These are phyloP conservation scores for Entoloma clypeatum DNA, from an alignment of 1,284 basidiomycete species.

Conservation along the genomic window DNA sequence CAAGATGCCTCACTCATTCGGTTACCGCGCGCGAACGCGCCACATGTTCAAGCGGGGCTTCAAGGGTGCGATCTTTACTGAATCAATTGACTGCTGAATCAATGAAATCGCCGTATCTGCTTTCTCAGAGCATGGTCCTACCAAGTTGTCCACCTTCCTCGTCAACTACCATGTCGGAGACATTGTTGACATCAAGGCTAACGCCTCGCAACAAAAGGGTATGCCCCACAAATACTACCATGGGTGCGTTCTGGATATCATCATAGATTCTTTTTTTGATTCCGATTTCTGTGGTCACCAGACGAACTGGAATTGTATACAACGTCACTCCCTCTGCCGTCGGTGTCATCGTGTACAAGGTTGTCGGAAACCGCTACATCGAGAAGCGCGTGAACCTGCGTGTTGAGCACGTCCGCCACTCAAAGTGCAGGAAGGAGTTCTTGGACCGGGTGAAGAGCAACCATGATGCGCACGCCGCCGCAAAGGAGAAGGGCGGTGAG, in stretches of 20 bases:
- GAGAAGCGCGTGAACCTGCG: conserved; percentile 99
- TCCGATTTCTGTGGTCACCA: conserved; percentile 31
- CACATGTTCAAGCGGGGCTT: conserved; percentile 99
- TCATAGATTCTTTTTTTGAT: conserved; percentile 4
- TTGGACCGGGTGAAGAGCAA: conserved; percentile 94
- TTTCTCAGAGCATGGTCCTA: conserved; percentile 79
- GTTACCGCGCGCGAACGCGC: conserved; percentile 99
- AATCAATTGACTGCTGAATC: conserved; percentile 18
- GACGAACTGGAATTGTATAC: conserved; percentile 97
- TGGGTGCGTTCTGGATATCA: conserved; percentile 49
- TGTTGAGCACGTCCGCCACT: conserved; percentile 97
- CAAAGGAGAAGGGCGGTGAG: conserved; percentile 87
- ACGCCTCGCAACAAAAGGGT: conserved; percentile 98
- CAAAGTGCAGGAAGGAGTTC: conserved; percentile 99
- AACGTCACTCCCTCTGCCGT: conserved; percentile 95
- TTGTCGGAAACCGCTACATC: conserved; percentile 98
- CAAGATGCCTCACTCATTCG: conserved; percentile 99
- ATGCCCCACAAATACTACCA: conserved; percentile 99
- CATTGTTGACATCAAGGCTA: conserved; percentile 99
- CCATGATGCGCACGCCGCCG: conserved; percentile 80
- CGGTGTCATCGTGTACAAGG: conserved; percentile 97
- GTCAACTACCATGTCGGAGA: conserved; percentile 94
- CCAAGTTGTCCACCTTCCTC: conserved; percentile 92
- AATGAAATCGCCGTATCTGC: no score
- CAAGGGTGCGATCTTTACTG: conserved; percentile 64